phyloP scores from a whole-genome alignment of 2,329 filamentous ascomycete genomes.

The Cadophora malorum region DNA sequence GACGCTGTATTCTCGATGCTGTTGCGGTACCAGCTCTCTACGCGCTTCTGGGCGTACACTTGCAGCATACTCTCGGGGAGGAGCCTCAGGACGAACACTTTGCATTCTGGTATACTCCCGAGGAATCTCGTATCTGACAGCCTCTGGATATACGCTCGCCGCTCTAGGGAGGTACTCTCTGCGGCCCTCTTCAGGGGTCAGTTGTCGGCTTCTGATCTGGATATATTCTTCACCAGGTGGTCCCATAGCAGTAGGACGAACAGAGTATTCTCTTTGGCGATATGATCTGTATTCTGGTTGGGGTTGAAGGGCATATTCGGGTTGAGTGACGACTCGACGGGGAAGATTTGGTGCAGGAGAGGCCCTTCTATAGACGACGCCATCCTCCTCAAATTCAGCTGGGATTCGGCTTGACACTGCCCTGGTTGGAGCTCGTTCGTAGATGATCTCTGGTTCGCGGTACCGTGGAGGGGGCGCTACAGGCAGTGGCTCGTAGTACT shows the following conservation, averaged over 20 bases:
- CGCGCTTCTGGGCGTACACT: conserved; percentile 48
- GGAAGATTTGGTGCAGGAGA: conserved; percentile 58
- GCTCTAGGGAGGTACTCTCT: conserved; percentile 55
- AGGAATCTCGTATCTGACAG: conserved; percentile 51
- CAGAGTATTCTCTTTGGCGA: conserved; percentile 63
- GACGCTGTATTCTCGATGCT: conserved; percentile 44
- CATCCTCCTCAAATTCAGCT: conserved; percentile 43
- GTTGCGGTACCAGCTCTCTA: conserved; percentile 39
- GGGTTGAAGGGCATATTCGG: conserved; percentile 61
- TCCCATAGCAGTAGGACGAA: conserved; percentile 49
- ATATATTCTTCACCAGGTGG: conserved; percentile 49
- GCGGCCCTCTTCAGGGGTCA: conserved; percentile 53
- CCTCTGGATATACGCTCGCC: conserved; percentile 63
- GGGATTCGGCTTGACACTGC: conserved; percentile 40
- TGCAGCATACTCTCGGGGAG: conserved; percentile 47
- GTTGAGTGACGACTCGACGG: conserved; percentile 66
- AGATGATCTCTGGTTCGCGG: conserved; percentile 63
- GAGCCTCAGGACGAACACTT: conserved; percentile 51
- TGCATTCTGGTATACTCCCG: conserved; percentile 54
- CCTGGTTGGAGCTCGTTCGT: conserved; percentile 60
- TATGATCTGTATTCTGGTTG: conserved; percentile 55
- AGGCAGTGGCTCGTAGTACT: conserved; percentile 70
- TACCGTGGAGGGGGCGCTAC: conserved; percentile 56
- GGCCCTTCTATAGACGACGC: conserved; percentile 52
- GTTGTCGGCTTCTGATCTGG: conserved; percentile 50